Conservation (phyloP, 1,284 basidiomycete species). For the Moesziomyces parantarcticus region DNA sequence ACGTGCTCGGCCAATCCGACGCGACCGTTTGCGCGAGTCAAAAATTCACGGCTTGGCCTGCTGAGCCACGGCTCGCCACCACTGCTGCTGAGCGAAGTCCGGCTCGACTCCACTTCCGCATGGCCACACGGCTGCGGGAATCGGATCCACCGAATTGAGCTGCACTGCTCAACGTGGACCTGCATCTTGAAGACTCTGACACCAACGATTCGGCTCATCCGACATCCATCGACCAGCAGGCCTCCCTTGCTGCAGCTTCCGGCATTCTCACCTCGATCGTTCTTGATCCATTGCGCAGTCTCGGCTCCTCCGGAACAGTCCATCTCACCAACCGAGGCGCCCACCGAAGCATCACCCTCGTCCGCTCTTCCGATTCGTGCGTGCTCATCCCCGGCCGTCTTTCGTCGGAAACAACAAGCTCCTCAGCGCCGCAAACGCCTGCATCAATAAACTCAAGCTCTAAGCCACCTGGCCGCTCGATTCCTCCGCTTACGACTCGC, state of each 20-base stretch:
- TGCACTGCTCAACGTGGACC: not conserved
- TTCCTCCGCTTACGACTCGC: constrained; percentile 1
- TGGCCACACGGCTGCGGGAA: not conserved
- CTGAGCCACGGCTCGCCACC: too few relatives aligned
- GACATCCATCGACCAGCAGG: not conserved
- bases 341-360: too few relatives aligned
- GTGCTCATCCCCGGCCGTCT: too few relatives aligned
- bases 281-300: too few relatives aligned
- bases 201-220: not conserved
- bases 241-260: not conserved
- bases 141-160: not conserved
- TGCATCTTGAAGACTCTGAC: not conserved
- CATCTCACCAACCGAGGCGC: too few relatives aligned
- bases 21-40: not conserved
- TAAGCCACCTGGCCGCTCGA: not conserved
- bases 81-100: constrained; percentile 24
- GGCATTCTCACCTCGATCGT: too few relatives aligned
- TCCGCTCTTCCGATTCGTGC: too few relatives aligned
- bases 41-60: constrained; percentile 18
- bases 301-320: too few relatives aligned
- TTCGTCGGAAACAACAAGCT: too few relatives aligned
- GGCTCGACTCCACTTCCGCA: constrained; percentile 21
- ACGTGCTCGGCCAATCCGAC: constrained; percentile 46
- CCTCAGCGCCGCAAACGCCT: too few relatives aligned
- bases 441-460: too few relatives aligned